Percentiles rank a stretch among this genome's conserved stretches.
Conservation (phyloP, 331 rosid species). For the Rhamnella rubrinervis region DNA sequence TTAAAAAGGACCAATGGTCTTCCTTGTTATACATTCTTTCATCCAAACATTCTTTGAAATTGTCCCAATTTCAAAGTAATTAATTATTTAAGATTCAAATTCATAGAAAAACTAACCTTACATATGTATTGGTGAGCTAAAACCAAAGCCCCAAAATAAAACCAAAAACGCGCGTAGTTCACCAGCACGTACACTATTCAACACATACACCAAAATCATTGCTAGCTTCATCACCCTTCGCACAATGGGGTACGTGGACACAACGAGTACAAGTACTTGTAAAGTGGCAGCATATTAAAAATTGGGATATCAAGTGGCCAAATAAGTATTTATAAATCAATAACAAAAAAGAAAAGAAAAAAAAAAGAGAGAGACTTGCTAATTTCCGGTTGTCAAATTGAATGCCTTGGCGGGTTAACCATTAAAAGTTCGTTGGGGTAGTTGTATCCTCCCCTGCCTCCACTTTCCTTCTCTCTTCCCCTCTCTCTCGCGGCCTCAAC, state of each 20-base stretch:
- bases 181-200: not conserved
- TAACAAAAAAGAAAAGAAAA: not conserved
- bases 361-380: not conserved
- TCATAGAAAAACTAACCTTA: too few relatives aligned
- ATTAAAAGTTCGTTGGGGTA: conserved; percentile 77
- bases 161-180: not conserved
- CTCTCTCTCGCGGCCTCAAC: conserved; percentile 1
- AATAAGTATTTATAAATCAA: not conserved
- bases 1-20: too few relatives aligned
- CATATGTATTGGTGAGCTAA: too few relatives aligned
- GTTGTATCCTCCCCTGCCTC: conserved; percentile 58
- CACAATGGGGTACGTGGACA: too few relatives aligned
- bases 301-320: not conserved
- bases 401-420: conserved; percentile 40
- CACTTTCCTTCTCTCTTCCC: not conserved
- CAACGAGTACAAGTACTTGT: not conserved
- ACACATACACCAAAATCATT: not conserved
- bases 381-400: conserved; percentile 49
- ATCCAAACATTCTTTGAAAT: too few relatives aligned
- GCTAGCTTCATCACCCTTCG: too few relatives aligned
- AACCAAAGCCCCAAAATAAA: too few relatives aligned
- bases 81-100: too few relatives aligned
- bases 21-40: too few relatives aligned
- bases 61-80: too few relatives aligned
- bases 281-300: conserved; percentile 30